Conservation (phyloP, 2,329 filamentous ascomycete genomes). For the Stagonosporopsis tanaceti region DNA sequence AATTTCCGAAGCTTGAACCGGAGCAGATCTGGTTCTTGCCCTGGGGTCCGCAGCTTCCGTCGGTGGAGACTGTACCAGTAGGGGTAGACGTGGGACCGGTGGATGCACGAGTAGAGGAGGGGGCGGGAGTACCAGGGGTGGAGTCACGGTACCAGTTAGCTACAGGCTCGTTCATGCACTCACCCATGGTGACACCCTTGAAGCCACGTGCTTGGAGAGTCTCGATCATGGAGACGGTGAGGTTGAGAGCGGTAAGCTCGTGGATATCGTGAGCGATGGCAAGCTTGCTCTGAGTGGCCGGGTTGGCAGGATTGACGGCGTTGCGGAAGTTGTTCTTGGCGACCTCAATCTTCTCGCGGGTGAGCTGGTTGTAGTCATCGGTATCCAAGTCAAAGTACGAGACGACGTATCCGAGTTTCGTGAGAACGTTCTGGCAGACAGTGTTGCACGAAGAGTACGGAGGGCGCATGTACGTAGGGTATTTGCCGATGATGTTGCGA, state of each 20-base stretch:
- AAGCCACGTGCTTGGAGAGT: conserved; percentile 49
- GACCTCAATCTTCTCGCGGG: conserved; percentile 38
- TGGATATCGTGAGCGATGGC: conserved; percentile 63
- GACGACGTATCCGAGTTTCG: conserved; percentile 63
- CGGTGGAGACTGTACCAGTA: conserved; percentile 30
- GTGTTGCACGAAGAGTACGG: conserved; percentile 57
- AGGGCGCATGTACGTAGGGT: conserved; percentile 63
- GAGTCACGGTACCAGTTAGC: conserved; percentile 59
- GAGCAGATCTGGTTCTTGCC: conserved; percentile 32
- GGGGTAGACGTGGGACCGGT: conserved; percentile 29
- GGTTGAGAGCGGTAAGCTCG: conserved; percentile 53
- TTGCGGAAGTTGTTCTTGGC: conserved; percentile 52
- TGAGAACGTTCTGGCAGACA: conserved; percentile 50
- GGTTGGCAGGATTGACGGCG: conserved; percentile 48
- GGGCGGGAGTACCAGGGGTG: conserved; percentile 45
- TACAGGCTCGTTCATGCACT: conserved; percentile 56
- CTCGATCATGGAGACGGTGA: conserved; percentile 56
- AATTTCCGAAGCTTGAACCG: conserved; percentile 49
- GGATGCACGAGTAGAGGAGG: conserved; percentile 18
- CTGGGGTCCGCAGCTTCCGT: conserved; percentile 33
- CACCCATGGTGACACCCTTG: conserved; percentile 57
- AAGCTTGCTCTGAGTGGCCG: conserved; percentile 53
- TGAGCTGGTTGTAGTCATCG: conserved; percentile 50
- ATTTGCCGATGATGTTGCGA: conserved; percentile 62
- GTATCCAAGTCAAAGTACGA: conserved; percentile 69